A percentile compares a stretch with the other conserved stretches of the same genome.
phyloP scores from a whole-genome alignment of 225 moss, liverwort and hornwort species.

The Bryum argenteum region DNA sequence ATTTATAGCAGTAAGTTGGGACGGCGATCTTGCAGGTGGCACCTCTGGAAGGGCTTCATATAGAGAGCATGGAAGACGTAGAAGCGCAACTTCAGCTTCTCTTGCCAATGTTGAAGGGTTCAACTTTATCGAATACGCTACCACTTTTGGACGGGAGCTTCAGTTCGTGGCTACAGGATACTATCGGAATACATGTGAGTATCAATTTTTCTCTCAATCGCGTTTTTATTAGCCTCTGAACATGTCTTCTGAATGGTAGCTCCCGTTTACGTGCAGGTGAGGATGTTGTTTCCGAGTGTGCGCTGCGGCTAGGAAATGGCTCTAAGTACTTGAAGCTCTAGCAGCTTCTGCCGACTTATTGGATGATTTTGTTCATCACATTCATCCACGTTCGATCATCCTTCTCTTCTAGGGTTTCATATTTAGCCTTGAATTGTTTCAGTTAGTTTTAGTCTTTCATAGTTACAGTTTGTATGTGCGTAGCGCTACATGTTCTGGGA shows the following conservation, averaged over 20 bases:
- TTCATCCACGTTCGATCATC: background rate
- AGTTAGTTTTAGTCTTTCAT: background rate
- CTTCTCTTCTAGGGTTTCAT: background rate
- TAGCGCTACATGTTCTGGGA: background rate
- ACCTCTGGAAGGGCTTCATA: slow-evolving; percentile 80
- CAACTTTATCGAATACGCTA: slow-evolving; percentile 52
- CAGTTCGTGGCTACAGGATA: slow-evolving; percentile 65
- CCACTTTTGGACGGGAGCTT: slow-evolving; percentile 80
- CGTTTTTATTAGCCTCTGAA: too few species aligned
- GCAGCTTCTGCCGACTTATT: slow-evolving; percentile 58
- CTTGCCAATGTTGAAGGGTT: slow-evolving; percentile 69
- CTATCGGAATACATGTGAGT: slow-evolving; percentile 64
- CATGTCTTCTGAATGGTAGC: background rate
- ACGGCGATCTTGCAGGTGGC: slow-evolving; percentile 58
- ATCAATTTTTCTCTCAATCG: background rate
- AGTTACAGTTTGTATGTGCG: background rate
- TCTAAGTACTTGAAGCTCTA: slow-evolving; percentile 67
- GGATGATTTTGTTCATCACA: too few species aligned
- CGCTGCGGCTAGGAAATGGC: slow-evolving; percentile 94
- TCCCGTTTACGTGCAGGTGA: slow-evolving; percentile 46
- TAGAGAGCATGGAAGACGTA: slow-evolving; percentile 76
- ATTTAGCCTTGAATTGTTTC: background rate
- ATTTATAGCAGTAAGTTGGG: too few species aligned
- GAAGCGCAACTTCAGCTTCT: slow-evolving; percentile 78
- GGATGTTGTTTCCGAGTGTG: slow-evolving; percentile 67